phyloP scores from a whole-genome alignment of 225 moss, liverwort and hornwort species.

The Pseudoscleropodium purum region DNA sequence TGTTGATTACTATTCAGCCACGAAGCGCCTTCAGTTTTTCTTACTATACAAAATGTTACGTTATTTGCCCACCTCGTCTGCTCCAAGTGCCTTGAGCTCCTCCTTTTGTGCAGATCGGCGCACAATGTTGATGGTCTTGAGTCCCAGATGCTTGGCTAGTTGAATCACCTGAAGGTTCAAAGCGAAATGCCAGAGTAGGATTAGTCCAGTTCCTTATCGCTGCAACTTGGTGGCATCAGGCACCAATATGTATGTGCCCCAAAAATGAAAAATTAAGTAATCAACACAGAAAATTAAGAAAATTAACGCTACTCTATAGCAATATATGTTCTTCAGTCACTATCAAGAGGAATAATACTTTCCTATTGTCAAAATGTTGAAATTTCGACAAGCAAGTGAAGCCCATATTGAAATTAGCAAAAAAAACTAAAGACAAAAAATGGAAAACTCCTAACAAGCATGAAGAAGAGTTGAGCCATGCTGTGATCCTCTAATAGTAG shows the following conservation, averaged over 20 bases:
- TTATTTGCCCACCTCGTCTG: not conserved
- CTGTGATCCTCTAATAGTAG: not conserved
- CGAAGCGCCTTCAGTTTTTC: no score
- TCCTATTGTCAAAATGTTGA: not conserved
- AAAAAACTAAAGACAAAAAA: no score
- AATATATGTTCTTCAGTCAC: not conserved
- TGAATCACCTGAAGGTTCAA: not conserved
- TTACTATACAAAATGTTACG: not conserved
- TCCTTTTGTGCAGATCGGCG: not conserved
- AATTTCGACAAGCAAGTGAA: not conserved
- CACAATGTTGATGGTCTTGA: constrained; percentile 12
- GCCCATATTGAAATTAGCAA: not conserved
- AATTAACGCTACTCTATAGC: not conserved
- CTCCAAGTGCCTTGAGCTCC: constrained; percentile 2
- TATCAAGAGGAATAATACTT: not conserved
- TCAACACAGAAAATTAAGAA: no score
- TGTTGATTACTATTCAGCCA: not conserved
- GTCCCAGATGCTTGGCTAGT: not conserved
- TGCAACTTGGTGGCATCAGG: not conserved
- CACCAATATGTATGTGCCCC: no score
- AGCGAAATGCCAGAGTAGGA: no score
- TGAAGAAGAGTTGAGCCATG: not conserved
- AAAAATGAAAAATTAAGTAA: accelerated
- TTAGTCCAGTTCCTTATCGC: not conserved
- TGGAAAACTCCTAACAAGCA: not conserved